Conservation (phyloP, 2,329 filamentous ascomycete genomes). For the Diaporthe longicolla region DNA sequence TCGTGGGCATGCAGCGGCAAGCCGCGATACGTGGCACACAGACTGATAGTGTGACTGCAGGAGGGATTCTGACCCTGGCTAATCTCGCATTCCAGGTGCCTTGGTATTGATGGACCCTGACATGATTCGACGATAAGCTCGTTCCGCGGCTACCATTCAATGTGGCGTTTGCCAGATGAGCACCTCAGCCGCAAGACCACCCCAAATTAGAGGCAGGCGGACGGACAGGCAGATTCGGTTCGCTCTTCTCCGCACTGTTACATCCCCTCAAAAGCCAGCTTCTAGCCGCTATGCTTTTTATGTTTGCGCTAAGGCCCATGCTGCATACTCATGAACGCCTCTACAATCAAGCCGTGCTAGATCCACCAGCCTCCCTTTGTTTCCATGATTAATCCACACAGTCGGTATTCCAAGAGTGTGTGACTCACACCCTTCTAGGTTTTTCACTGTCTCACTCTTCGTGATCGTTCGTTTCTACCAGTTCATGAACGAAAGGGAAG, state of each 20-base stretch:
- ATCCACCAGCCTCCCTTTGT: background rate
- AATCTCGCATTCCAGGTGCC: conserved; percentile 10
- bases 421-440: too few relatives aligned
- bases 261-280: background rate
- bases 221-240: background rate
- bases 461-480: too few relatives aligned
- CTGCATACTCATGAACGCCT: too few relatives aligned
- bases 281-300: background rate
- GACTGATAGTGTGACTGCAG: background rate
- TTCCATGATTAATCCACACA: too few relatives aligned
- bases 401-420: too few relatives aligned
- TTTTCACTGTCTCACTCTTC: too few relatives aligned
- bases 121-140: conserved; percentile 22
- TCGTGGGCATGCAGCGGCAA: background rate
- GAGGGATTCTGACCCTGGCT: conserved; percentile 22
- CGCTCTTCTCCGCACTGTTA: background rate
- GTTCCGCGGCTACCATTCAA: background rate
- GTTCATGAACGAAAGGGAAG: too few relatives aligned
- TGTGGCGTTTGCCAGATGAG: conserved; percentile 26
- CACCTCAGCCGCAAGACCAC: conserved; percentile 1
- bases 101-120: background rate
- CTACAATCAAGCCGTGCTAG: too few relatives aligned
- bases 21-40: background rate
- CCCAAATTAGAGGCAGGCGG: background rate
- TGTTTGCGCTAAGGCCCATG: too few relatives aligned